Percentiles rank a stretch among this genome's conserved stretches.
phyloP scores from a whole-genome alignment of 768 basidiomycete genomes.

The Serpula lacrymans region DNA sequence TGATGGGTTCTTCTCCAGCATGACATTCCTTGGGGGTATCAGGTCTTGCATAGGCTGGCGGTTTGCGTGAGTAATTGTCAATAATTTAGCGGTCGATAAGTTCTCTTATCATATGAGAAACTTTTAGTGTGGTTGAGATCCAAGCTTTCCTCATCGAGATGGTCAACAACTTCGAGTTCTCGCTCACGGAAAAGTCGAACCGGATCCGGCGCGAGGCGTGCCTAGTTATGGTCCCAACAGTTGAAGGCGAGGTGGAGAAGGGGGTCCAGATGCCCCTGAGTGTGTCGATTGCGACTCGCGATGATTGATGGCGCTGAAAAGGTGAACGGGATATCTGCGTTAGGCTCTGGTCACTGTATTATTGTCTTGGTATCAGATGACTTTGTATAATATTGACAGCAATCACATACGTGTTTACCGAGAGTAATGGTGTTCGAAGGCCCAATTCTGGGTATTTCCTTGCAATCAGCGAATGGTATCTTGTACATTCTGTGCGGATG shows the following conservation, averaged over 20 bases:
- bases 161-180: slow-evolving; percentile 47
- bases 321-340: no score
- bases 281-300: slow-evolving; percentile 15
- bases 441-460: no score
- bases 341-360: no score
- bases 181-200: slow-evolving; percentile 18
- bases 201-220: slow-evolving; percentile 36
- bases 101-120: not conserved
- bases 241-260: slow-evolving; percentile 41
- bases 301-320: no score
- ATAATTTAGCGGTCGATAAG: not conserved
- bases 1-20: not conserved
- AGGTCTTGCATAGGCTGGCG: slow-evolving; percentile 9
- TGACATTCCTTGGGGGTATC: slow-evolving; percentile 1
- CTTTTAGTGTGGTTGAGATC: slow-evolving; percentile 36
- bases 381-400: no score
- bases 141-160: slow-evolving; percentile 52
- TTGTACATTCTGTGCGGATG: no score
- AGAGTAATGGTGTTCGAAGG: no score
- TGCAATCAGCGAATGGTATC: no score
- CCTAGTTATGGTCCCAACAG: slow-evolving; percentile 39
- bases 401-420: no score
- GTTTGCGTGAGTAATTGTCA: slow-evolving; percentile 8
- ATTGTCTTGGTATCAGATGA: no score
- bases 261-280: slow-evolving; percentile 39